Conservation (phyloP, 345 rosid species). For the Sonneratia caseolaris region DNA sequence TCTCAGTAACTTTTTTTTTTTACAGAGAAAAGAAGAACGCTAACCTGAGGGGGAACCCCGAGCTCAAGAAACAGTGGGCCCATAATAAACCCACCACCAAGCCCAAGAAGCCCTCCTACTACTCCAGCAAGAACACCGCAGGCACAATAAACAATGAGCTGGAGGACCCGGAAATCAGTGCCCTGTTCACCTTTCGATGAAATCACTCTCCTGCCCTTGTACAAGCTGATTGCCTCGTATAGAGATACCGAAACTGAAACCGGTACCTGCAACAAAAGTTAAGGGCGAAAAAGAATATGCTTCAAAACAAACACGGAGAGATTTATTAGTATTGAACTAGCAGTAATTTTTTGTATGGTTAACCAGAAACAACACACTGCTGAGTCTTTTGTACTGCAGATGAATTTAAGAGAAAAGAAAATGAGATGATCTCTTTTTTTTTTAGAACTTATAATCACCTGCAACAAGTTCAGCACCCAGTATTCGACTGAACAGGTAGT, state of each 20-base stretch:
- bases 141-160: slow-evolving; percentile 17
- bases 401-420: not conserved
- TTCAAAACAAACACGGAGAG: not conserved
- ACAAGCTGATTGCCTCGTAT: slow-evolving; percentile 29
- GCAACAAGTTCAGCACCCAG: slow-evolving; percentile 36
- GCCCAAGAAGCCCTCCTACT: slow-evolving; percentile 38
- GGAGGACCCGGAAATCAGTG: slow-evolving; percentile 12
- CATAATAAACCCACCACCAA: slow-evolving; percentile 42
- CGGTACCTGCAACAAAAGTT: slow-evolving; percentile 16
- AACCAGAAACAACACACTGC: not conserved
- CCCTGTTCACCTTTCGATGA: slow-evolving; percentile 28
- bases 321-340: not conserved
- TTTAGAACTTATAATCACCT: slow-evolving; percentile 20
- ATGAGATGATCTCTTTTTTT: not conserved
- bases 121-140: slow-evolving; percentile 27
- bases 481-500: slow-evolving; percentile 31
- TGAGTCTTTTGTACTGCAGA: not conserved
- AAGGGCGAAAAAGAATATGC: not conserved
- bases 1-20: not conserved
- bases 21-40: not conserved
- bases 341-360: not conserved
- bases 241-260: slow-evolving; percentile 19
- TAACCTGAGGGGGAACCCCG: slow-evolving; percentile 36
- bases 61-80: slow-evolving; percentile 40
- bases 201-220: slow-evolving; percentile 28